These are phyloP conservation scores for Plectranthus barbatus DNA, from an alignment of 257 asterid genomes.

Conservation along the genomic window DNA sequence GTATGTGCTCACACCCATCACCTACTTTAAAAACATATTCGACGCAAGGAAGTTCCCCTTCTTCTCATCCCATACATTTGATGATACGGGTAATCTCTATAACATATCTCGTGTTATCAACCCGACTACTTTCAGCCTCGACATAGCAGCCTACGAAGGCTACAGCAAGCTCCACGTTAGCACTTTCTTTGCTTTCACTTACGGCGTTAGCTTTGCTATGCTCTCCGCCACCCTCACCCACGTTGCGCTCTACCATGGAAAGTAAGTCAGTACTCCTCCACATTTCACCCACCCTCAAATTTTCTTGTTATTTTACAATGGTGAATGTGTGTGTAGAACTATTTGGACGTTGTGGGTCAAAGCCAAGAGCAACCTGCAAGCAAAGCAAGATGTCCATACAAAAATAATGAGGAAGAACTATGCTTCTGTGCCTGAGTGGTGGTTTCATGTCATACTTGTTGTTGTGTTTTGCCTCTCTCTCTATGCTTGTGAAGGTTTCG, in stretches of 20 bases:
- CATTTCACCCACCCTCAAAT: too few species aligned
- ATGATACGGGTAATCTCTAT: constrained; percentile 16
- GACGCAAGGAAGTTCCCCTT: constrained; percentile 50
- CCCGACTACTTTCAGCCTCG: constrained; percentile 22
- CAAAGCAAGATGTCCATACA: constrained; percentile 51
- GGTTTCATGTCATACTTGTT: constrained; percentile 47
- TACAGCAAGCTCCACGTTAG: constrained; percentile 61
- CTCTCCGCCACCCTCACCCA: constrained; percentile 58
- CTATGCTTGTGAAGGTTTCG: constrained; percentile 46
- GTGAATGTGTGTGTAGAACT: constrained; percentile 22
- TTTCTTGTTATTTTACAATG: not conserved
- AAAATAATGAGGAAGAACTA: constrained; percentile 61
- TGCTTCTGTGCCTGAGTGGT: constrained; percentile 51
- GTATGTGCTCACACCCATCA: constrained; percentile 42
- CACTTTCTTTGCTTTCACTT: constrained; percentile 48
- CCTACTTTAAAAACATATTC: constrained; percentile 35
- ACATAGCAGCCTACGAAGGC: constrained; percentile 20
- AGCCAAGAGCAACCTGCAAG: constrained; percentile 17
- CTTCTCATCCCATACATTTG: constrained; percentile 39
- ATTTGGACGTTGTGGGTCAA: constrained; percentile 31
- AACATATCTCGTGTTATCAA: constrained; percentile 43
- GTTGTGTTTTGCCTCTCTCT: constrained; percentile 33
- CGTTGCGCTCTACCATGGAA: constrained; percentile 52
- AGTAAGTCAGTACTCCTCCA: constrained; percentile 33
- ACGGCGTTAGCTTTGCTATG: constrained; percentile 65